Evolutionary conservation across 495 filamentous ascomycete genomes (phyloP).

Genomic region (Aspergillus olivimuriae): DNA sequence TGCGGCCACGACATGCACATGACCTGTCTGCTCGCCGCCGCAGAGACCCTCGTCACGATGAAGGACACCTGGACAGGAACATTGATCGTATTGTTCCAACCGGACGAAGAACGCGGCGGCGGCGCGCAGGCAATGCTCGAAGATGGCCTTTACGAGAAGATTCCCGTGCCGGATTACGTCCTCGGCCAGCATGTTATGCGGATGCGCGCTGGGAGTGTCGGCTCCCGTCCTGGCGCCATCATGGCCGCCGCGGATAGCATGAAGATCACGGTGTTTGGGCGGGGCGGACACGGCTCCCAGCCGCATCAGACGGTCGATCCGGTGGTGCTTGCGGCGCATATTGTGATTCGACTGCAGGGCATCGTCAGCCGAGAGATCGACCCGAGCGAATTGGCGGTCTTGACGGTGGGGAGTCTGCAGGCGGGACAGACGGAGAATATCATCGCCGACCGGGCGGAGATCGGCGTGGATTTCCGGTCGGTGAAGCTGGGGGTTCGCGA

Average conservation of each 20-base stretch:
- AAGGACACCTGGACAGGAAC: constrained; percentile 42
- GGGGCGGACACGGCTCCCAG: constrained; percentile 45
- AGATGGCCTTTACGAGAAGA: constrained; percentile 42
- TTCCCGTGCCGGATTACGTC: constrained; percentile 44
- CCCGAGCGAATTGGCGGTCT: constrained; percentile 41
- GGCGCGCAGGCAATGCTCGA: constrained; percentile 51
- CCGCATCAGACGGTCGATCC: constrained; percentile 49
- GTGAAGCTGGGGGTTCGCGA: constrained; percentile 33
- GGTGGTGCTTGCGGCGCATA: constrained; percentile 40
- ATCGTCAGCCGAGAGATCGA: constrained; percentile 46
- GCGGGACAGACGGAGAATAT: constrained; percentile 49
- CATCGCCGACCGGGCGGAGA: constrained; percentile 41
- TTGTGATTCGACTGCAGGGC: constrained; percentile 43
- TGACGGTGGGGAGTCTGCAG: constrained; percentile 47
- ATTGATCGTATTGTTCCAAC: constrained; percentile 49
- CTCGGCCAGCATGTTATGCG: constrained; percentile 50
- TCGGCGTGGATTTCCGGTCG: constrained; percentile 42
- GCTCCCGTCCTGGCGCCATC: constrained; percentile 32
- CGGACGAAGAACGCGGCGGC: constrained; percentile 44
- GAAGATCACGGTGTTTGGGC: constrained; percentile 44
- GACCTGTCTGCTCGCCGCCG: constrained; percentile 45
- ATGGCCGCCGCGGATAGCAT: constrained; percentile 46
- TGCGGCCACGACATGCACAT: constrained; percentile 55
- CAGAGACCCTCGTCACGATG: constrained; percentile 30
- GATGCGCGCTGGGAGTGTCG: constrained; percentile 36